Base-by-base conservation (phyloP, 1,139 yeast genomes). In the Pichia sp. region DNA sequence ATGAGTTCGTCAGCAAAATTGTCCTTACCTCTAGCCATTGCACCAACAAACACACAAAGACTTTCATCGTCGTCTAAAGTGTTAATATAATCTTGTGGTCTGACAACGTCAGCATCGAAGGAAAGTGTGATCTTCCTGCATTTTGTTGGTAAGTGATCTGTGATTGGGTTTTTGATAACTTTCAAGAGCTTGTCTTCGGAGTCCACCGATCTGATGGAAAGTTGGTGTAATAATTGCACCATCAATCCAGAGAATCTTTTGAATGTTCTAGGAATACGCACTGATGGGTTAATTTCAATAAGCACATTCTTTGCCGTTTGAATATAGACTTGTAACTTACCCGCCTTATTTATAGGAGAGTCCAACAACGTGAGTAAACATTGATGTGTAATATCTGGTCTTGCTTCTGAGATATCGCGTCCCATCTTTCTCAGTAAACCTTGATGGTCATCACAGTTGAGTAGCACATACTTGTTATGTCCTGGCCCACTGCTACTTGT, bases 21-120 rank as follows among this genome's bases (percentile, higher is more conserved):
- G 62, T 91, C 98, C 58, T 83, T 83, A 55, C 98, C 98, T 62
- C 96, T 78, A 20, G 98, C 98, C 96, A 91, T 91, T 35, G 98
- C 96, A 56, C 98, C 98, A 33, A 91, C 96, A 60, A 91, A 91
- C 21, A 91, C 96, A 69, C 98, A 91, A 51, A 91, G 80, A 57
- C 96, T 84, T 63, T 91, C 96, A 55, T 86, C 94, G 3, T 77
- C 79, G 49, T 77, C 95, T 50, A 91, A 67, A 38, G 81, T 81
- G 28, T 66, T 64, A 30, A 88, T 91, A 58, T 85, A 88, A 55
- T 87, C 95, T 60, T 87, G 94, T 11, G 87, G 96, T 51, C 87
- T 72, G 50, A 74, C 74, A 32, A 91, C 83, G 45, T 85, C 80
- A 12, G 97, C 94, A 56, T 91, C 98, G 50, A 84, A 86, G n/a